Base-by-base conservation (phyloP, 2,329 filamentous ascomycete species). In the Pseudogymnoascus sp. region DNA sequence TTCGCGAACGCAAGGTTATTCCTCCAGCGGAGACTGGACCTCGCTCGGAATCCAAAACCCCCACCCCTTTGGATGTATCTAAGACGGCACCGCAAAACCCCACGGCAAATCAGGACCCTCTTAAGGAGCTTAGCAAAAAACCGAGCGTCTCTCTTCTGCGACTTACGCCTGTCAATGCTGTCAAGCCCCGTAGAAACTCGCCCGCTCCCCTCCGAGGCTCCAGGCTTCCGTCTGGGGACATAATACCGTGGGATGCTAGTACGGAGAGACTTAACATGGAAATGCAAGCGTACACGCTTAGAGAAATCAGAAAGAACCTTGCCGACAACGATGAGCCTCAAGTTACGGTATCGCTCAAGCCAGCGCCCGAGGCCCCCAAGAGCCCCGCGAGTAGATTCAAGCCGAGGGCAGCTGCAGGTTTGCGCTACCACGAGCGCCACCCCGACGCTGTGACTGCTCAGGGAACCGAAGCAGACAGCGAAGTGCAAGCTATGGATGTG, bases 231-330 rank as follows among this genome's bases (percentile, higher is more conserved):
- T 75, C 59, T 67, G 67, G 69, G 69, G 72, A 76, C 7, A 65
- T 64, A 45, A 78, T 81, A 74, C 65, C 68, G 40, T 72, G 69
- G 70, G 68, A 72, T 62, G 65, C 69, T 2, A 67, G 63, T 55
- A 67, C 66, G 1, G 77, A 80, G 40, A 75, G 77, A 64, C 76
- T 84, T 36, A 74, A 80, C 1, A 77, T 77, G 5, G 80, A 82
- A 35, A 84, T 85, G 82, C 79, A 84, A 68, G 74, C 77, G 33
- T 87, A 82, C 74, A 82, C 84, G 0, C 73, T 87, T 65, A 76
- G 80, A 66, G 79, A 86, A 64, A 84, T 87, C 35, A 79, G 78
- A 1, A 77, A 78, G 18, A 83, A 80, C 64, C 70, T 85, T 18
- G 52, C 60, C 7, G 35, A 59, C 4, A 74, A 79, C 39, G 61